Evolutionary conservation across 139 green algal genomes (phyloP), one percentile per base, ranked within the genome.

Genomic region (Chlorella sorokiniana): DNA sequence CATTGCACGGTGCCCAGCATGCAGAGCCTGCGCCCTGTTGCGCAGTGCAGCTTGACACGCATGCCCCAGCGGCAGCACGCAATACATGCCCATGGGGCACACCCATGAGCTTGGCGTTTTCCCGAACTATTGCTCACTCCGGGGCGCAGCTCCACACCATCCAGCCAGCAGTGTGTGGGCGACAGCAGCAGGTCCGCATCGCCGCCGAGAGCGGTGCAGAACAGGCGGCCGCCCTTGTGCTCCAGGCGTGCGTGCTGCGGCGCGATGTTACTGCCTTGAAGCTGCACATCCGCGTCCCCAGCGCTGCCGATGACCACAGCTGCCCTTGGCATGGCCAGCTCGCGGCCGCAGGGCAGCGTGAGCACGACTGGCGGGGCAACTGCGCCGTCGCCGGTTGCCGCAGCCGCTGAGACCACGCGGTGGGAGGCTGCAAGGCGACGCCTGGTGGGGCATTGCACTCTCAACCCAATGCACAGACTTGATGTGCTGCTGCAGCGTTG

Each of bases 141-240:
- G 38, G 64, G 83, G 40, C 85, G 70, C 40, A 89, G 42, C 54
- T 88, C 64, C 33, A 40, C 73, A 44, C 77, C 83, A 33, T 89
- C 41, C 64, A 90, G 44, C 72, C 83, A 90, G 37, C 62, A 75
- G 61, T 76, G 31, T 16, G 78, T 88, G 63, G 61, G 48, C 25
- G 72, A 62, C 33, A 87, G 51, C 27, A 86, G 52, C 25, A 75
- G 16, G 14, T 90, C 86, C n/a, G 81, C 68, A 27, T 86, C 83
- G 41, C 59, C 73, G 0, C 61, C 37, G 48, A 89, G 52, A 0
- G 86, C 78, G 1, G 52, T 84, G 71, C 71, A 86, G 29, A 76
- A 90, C 33, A 88, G 18, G 2, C 86, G 48, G 18, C 86, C 86
- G 29, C 70, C 37, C 68, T 74, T 76, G 18, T 9, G 73, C 48